A percentile compares a stretch with the other conserved stretches of the same genome.
These are phyloP conservation scores for Amylostereum chailletii DNA, from an alignment of 1,284 basidiomycete genomes.

Conservation along the genomic window DNA sequence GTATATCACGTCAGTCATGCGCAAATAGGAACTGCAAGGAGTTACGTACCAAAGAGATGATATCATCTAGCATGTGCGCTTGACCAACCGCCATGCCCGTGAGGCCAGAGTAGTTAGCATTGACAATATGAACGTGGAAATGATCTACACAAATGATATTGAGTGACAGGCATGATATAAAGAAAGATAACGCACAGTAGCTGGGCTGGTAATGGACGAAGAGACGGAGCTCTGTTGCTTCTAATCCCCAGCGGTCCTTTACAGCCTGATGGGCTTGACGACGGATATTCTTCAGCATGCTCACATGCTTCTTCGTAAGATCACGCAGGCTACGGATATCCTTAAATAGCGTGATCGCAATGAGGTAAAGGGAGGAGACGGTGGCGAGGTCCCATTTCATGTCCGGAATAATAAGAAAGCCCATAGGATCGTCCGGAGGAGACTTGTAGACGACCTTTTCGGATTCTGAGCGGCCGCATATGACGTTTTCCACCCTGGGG, in stretches of 20 bases:
- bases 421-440: slow-evolving; percentile 31
- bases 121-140: slow-evolving; percentile 92
- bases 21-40: neutral
- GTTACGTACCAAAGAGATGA: slow-evolving; percentile 68
- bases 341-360: slow-evolving; percentile 56
- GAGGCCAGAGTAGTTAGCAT: slow-evolving; percentile 57
- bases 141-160: slow-evolving; percentile 54
- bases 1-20: neutral
- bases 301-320: slow-evolving; percentile 54
- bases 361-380: slow-evolving; percentile 64
- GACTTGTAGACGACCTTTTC: slow-evolving; percentile 69
- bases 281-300: slow-evolving; percentile 63
- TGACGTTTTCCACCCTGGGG: slow-evolving; percentile 80
- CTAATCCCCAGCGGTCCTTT: slow-evolving; percentile 54
- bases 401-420: slow-evolving; percentile 84
- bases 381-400: slow-evolving; percentile 90
- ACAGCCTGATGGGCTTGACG: slow-evolving; percentile 44
- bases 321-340: slow-evolving; percentile 66
- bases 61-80: slow-evolving; percentile 88
- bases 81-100: slow-evolving; percentile 81
- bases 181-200: slow-evolving; percentile 63
- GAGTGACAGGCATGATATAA: neutral
- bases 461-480: slow-evolving; percentile 73
- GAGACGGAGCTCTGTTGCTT: slow-evolving; percentile 57
- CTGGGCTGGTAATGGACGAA: slow-evolving; percentile 95